Percentiles rank a stretch among this genome's conserved stretches.
Conservation (phyloP, 2,329 filamentous ascomycete genomes). For the Macrophomina phaseolina region DNA sequence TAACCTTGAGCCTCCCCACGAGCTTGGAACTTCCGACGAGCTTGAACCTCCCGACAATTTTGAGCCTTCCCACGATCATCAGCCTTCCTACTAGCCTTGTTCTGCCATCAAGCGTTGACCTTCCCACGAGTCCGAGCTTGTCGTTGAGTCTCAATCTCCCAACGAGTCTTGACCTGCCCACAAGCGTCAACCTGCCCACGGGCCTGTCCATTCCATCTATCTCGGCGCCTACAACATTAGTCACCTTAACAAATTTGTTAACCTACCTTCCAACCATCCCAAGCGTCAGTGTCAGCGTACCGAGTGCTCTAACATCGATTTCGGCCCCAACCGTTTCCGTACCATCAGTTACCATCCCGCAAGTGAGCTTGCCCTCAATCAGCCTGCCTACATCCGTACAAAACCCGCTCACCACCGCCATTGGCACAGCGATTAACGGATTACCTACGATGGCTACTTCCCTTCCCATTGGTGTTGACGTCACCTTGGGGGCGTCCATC, state of each 20-base stretch:
- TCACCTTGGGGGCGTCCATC: neutral
- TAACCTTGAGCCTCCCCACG: neutral
- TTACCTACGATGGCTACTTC: neutral
- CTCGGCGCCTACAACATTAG: neutral
- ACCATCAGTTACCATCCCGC: neutral
- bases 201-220: neutral
- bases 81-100: neutral
- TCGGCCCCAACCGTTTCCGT: neutral
- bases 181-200: no score
- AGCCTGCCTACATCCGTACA: neutral
- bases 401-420: neutral
- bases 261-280: neutral
- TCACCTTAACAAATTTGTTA: neutral
- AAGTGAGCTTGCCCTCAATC: constrained; percentile 4
- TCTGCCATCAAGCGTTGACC: neutral
- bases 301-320: neutral
- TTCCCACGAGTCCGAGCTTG: neutral
- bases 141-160: neutral
- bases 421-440: neutral
- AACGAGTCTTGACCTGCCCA: neutral
- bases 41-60: neutral
- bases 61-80: neutral
- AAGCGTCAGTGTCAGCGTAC: neutral
- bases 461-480: neutral
- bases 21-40: neutral